Conservation (phyloP, 1,139 yeast genomes). For the Yamadazyma kanchanaburiensis region DNA sequence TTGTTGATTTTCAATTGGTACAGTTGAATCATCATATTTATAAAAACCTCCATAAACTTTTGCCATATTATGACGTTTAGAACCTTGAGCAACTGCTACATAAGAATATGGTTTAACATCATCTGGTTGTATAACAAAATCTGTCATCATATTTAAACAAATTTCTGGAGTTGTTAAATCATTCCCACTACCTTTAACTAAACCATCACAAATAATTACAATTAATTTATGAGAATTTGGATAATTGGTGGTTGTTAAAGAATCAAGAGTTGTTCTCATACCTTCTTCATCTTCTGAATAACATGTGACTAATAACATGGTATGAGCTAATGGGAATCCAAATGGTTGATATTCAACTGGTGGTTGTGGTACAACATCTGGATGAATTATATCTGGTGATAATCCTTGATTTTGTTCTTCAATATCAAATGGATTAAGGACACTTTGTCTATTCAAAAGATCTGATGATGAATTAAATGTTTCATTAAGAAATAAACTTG, state of each 20-base stretch:
- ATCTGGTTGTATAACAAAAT: conserved; percentile 67
- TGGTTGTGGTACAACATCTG: conserved; percentile 79
- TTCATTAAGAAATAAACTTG: conserved; percentile 30
- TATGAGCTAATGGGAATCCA: conserved; percentile 83
- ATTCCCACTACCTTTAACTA: conserved; percentile 92
- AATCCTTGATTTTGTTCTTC: conserved; percentile 46
- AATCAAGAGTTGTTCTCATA: conserved; percentile 82
- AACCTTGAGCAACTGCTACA: conserved; percentile 91
- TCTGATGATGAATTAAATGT: conserved; percentile 33
- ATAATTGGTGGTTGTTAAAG: conserved; percentile 87
- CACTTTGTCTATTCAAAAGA: conserved; percentile 29
- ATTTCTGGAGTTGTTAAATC: conserved; percentile 85
- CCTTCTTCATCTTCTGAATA: conserved; percentile 91
- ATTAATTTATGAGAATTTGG: conserved; percentile 92
- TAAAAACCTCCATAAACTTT: conserved; percentile 90
- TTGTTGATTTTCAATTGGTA: conserved; percentile 80
- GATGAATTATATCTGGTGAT: conserved; percentile 69
- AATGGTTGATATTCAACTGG: conserved; percentile 86
- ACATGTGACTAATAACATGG: conserved; percentile 83
- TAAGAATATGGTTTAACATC: conserved; percentile 79
- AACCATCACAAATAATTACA: conserved; percentile 86
- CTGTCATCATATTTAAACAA: conserved; percentile 83
- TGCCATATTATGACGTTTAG: conserved; percentile 97
- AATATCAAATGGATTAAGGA: conserved; percentile 39
- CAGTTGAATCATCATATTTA: conserved; percentile 70